Evolutionary conservation across 1,139 yeast genomes (phyloP).

Genomic region (Yamadazyma dendronema): DNA sequence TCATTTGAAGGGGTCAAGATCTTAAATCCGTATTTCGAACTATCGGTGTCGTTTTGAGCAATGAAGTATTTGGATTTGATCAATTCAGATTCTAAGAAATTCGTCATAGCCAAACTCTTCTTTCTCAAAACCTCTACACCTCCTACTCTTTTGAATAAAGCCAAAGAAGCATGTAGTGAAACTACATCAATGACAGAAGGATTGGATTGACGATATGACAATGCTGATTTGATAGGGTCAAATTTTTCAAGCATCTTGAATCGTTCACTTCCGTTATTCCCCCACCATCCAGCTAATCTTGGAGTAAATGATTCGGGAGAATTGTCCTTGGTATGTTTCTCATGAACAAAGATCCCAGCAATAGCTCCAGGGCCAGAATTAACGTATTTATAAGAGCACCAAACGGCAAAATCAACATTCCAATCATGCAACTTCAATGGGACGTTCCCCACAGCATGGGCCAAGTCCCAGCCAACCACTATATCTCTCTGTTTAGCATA

Average conservation of each 20-base stretch:
- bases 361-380: slow-evolving; percentile 93
- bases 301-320: slow-evolving; percentile 44
- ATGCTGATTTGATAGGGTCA: slow-evolving; percentile 78
- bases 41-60: slow-evolving; percentile 20
- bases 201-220: slow-evolving; percentile 89
- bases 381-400: slow-evolving; percentile 91
- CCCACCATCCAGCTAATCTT: slow-evolving; percentile 98
- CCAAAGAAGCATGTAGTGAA: slow-evolving; percentile 63
- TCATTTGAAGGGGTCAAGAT: slow-evolving; percentile 70
- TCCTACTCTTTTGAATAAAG: slow-evolving; percentile 57
- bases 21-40: slow-evolving; percentile 46
- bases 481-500: slow-evolving; percentile 50
- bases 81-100: slow-evolving; percentile 51
- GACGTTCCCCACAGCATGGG: slow-evolving; percentile 92
- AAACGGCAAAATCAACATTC: slow-evolving; percentile 89
- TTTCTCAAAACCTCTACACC: slow-evolving; percentile 58
- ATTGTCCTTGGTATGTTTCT: slow-evolving; percentile 39
- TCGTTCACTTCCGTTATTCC: slow-evolving; percentile 66
- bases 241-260: slow-evolving; percentile 80
- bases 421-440: slow-evolving; percentile 76
- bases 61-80: slow-evolving; percentile 43
- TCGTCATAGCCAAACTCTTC: slow-evolving; percentile 60
- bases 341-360: slow-evolving; percentile 78
- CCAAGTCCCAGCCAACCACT: slow-evolving; percentile 90
- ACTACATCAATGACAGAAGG: slow-evolving; percentile 86